Evolutionary conservation across 106 monocot genomes (phyloP), one percentile per base, ranked within the genome.

Genomic region (Xerophyta viscosa): DNA sequence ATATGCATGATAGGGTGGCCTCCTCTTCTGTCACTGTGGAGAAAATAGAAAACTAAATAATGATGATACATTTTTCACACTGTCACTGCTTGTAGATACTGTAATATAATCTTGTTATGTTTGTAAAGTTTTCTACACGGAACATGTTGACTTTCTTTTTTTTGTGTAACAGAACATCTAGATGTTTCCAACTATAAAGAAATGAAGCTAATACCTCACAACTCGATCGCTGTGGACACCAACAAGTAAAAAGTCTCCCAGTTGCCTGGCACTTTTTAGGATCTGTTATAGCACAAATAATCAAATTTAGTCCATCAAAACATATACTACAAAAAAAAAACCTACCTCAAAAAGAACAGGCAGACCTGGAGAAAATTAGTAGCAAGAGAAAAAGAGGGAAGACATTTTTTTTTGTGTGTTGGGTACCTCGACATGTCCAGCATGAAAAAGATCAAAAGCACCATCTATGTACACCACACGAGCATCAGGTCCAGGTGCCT

Each of bases 401-500:
- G 11, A 36, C 5, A n/a, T n/a, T n/a, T n/a, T n/a, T n/a, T n/a
- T n/a, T n/a, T n/a, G n/a, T n/a, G n/a, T n/a, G n/a, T n/a, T n/a
- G 33, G 0, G 37, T 76, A 81, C 81, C 76, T 81, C 81, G 37
- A 81, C 81, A 71, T 81, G 81, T 24, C 81, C 81, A 36, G 81
- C 76, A 57, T 81, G 81, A 37, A 81, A 81, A 62, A 81, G 81
- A 58, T 81, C 81, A 76, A 81, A 81, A 55, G 71, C 67, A 50
- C 81, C 81, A 63, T 81, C 81, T 36, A 81, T 76, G 53, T 81
- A 81, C 39, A 81, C 81, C 9, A 81, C 64, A 22, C 67, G 58
- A 64, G 75, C 62, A 76, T 67, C 63, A 63, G 81, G 81, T 50
- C 42, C 58, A 42, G 81, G 81, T 28, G 63, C 81, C 81, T 81